Conservation (phyloP, 768 basidiomycete species). For the Phanerodontia chrysosporium region DNA sequence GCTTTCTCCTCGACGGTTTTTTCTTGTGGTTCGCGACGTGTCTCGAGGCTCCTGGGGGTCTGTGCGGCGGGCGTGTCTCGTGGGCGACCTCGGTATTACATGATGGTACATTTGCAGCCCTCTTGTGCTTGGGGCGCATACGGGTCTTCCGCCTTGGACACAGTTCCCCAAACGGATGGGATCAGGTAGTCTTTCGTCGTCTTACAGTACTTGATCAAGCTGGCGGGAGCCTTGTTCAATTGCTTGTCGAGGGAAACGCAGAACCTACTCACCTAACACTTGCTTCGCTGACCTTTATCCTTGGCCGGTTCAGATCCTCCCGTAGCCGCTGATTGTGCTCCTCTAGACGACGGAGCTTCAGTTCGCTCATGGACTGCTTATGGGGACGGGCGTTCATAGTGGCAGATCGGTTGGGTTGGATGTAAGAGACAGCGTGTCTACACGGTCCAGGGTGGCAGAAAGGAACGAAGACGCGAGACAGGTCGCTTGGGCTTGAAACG, state of each 20-base stretch:
- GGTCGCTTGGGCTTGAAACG: neutral
- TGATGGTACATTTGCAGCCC: slow-evolving; percentile 26
- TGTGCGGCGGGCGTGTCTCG: neutral
- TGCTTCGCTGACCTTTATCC: slow-evolving; percentile 72
- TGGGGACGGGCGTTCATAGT: slow-evolving; percentile 24
- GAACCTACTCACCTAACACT: slow-evolving; percentile 47
- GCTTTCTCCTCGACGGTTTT: neutral
- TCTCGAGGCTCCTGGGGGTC: neutral
- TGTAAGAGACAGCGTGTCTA: neutral
- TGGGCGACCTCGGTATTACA: slow-evolving; percentile 16
- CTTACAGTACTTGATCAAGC: slow-evolving; percentile 72
- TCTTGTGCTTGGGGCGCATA: slow-evolving; percentile 59
- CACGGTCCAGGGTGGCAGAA: neutral
- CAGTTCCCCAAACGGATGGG: slow-evolving; percentile 95
- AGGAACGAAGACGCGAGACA: neutral
- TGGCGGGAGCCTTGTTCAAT: slow-evolving; percentile 21
- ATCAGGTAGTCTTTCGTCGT: slow-evolving; percentile 77
- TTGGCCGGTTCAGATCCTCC: slow-evolving; percentile 69
- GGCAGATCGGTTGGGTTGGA: neutral
- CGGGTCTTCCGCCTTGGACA: slow-evolving; percentile 89
- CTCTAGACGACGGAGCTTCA: slow-evolving; percentile 71
- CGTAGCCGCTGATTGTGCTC: slow-evolving; percentile 72
- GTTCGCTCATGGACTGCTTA: slow-evolving; percentile 76
- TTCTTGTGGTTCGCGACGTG: neutral
- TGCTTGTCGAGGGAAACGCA: neutral